phyloP scores from a whole-genome alignment of 2,329 filamentous ascomycete genomes.

The Bipolaris sorokiniana region DNA sequence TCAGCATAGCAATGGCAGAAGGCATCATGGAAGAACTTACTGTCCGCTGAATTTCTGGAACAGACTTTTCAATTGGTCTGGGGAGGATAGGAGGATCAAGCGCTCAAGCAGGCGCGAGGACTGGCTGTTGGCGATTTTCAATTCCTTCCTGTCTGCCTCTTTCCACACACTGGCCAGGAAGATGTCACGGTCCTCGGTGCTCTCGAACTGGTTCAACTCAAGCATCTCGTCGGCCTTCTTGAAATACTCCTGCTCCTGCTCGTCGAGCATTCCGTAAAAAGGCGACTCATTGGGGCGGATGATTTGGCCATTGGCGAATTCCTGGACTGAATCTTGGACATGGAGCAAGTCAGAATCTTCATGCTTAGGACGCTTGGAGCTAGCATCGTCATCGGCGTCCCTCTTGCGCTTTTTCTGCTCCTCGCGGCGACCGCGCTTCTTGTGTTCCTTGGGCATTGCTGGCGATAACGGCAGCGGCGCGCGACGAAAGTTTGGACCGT shows the following conservation, averaged over 20 bases:
- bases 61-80: constrained; percentile 80
- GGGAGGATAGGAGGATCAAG: constrained; percentile 79
- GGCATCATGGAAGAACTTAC: constrained; percentile 47
- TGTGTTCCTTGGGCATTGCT: constrained; percentile 65
- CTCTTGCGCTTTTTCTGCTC: constrained; percentile 57
- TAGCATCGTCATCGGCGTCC: constrained; percentile 39
- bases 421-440: constrained; percentile 63
- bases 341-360: constrained; percentile 25
- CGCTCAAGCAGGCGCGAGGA: constrained; percentile 92
- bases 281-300: constrained; percentile 63
- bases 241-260: constrained; percentile 96
- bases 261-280: constrained; percentile 92
- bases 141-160: constrained; percentile 88
- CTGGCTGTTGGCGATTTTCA: constrained; percentile 95
- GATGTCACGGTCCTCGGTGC: constrained; percentile 63
- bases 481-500: constrained; percentile 22
- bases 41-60: constrained; percentile 86
- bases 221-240: constrained; percentile 86
- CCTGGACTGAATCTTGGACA: constrained; percentile 23
- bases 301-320: constrained; percentile 36
- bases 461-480: constrained; percentile 16
- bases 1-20: constrained; percentile 14
- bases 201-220: constrained; percentile 84
- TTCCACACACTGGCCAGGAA: constrained; percentile 80
- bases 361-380: constrained; percentile 45